Evolutionary conservation across 1,284 basidiomycete species (phyloP).

Genomic region (Veloboletus limbatus): DNA sequence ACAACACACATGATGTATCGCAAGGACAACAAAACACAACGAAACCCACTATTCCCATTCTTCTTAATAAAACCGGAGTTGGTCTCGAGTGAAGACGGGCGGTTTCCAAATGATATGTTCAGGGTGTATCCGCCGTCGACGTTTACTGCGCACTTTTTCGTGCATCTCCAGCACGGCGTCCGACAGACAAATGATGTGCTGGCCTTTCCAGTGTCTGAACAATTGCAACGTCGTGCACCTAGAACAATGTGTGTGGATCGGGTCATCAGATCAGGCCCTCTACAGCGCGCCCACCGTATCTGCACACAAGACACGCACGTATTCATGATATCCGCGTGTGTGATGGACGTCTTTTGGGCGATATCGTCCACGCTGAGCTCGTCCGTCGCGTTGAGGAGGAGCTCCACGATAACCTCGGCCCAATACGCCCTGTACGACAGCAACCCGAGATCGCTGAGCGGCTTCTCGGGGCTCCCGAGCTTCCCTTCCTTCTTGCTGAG

Average conservation of each 20-base stretch:
- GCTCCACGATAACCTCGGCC: constrained; percentile 95
- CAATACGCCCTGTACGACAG: constrained; percentile 95
- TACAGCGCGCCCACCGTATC: no score
- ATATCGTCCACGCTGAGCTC: constrained; percentile 97
- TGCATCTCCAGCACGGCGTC: constrained; percentile 91
- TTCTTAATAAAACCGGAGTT: constrained; percentile 88
- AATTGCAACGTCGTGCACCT: constrained; percentile 93
- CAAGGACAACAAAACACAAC: no score
- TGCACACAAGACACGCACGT: no score
- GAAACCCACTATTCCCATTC: no score
- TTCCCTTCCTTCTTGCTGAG: constrained; percentile 96
- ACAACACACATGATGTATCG: no score
- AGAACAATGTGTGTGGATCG: no score
- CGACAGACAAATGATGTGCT: constrained; percentile 91
- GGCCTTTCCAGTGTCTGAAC: constrained; percentile 95
- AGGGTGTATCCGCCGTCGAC: constrained; percentile 77
- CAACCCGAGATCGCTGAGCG: constrained; percentile 91
- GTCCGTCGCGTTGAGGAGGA: constrained; percentile 71
- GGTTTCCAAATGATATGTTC: constrained; percentile 91
- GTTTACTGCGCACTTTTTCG: constrained; percentile 81
- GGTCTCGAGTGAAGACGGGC: constrained; percentile 86
- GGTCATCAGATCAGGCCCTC: no score
- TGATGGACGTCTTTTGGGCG: constrained; percentile 94
- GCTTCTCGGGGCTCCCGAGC: constrained; percentile 97
- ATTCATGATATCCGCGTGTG: constrained; percentile 96